Evolutionary conservation across 164 flowering plant species (phyloP).

Genomic region (Nymphaea colorata): DNA sequence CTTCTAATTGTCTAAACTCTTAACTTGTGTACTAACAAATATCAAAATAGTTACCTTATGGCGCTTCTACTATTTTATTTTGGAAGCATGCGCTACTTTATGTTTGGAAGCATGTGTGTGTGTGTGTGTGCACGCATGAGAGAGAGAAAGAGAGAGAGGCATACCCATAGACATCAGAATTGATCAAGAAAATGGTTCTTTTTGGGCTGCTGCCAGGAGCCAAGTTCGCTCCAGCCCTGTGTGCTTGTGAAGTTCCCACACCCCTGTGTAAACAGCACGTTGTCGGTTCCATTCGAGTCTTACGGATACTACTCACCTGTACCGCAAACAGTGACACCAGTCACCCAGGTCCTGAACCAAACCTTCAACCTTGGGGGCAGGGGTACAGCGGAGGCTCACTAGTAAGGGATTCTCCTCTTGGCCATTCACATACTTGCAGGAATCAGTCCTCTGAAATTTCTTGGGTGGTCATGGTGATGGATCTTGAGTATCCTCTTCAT

Average conservation of each 20-base stretch:
- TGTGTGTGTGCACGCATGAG: background rate
- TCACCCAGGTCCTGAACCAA: no score
- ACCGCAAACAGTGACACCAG: no score
- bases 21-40: no score
- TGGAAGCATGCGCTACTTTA: no score
- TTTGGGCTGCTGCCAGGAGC: constrained; percentile 43
- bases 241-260: constrained; percentile 63
- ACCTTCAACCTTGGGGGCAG: no score
- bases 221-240: constrained; percentile 56
- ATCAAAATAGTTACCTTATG: no score
- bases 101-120: no score
- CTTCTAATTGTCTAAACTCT: no score
- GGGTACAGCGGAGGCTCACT: constrained; percentile 5
- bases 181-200: constrained; percentile 42
- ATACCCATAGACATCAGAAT: constrained; percentile 68
- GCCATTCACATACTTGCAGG: constrained; percentile 33
- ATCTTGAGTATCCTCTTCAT: constrained; percentile 4
- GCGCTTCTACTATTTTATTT: no score
- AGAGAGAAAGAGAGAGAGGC: background rate
- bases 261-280: constrained; percentile 52
- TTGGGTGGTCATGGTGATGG: constrained; percentile 13
- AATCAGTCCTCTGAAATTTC: constrained; percentile 2
- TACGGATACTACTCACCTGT: no score
- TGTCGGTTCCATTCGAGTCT: no score
- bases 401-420: constrained; percentile 19